A percentile compares a stretch with the other conserved stretches of the same genome.
Conservation (phyloP, 2,329 filamentous ascomycete species). For the Fonsecaea pugnacius region DNA sequence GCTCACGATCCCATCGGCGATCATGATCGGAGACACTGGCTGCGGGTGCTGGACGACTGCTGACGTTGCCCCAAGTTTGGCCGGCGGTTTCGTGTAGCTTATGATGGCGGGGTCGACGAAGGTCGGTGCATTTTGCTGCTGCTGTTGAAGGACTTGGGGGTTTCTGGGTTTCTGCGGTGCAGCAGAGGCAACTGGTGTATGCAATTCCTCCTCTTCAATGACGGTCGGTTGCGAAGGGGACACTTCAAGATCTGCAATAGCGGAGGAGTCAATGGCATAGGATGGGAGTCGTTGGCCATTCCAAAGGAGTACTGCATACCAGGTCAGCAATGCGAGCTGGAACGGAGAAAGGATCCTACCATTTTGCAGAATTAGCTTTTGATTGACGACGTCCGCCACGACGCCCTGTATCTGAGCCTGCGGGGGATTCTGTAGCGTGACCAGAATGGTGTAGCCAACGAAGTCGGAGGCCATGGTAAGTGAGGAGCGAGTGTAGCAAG, state of each 20-base stretch:
- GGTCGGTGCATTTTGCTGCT: slow-evolving; percentile 34
- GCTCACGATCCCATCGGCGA: slow-evolving; percentile 38
- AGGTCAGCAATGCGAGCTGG: slow-evolving; percentile 40
- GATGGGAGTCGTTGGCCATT: slow-evolving; percentile 58
- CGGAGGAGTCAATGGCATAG: slow-evolving; percentile 61
- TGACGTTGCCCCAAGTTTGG: slow-evolving; percentile 17
- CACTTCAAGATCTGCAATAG: slow-evolving; percentile 64
- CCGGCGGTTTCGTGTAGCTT: slow-evolving; percentile 59
- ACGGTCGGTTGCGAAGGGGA: slow-evolving; percentile 40
- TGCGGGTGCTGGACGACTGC: slow-evolving; percentile 31
- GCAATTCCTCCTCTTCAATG: slow-evolving; percentile 30
- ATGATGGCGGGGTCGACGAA: slow-evolving; percentile 85
- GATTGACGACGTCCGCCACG: slow-evolving; percentile 71
- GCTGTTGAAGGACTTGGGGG: slow-evolving; percentile 24
- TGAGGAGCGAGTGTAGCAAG: slow-evolving; percentile 1
- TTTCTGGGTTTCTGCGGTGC: slow-evolving; percentile 11
- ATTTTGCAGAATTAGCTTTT: slow-evolving; percentile 71
- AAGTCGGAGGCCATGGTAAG: slow-evolving; percentile 68
- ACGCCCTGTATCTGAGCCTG: slow-evolving; percentile 70
- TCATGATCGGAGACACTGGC: slow-evolving; percentile 40
- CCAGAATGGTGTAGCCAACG: slow-evolving; percentile 74
- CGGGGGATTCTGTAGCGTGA: slow-evolving; percentile 70
- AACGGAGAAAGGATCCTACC: slow-evolving; percentile 56
- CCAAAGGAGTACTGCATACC: slow-evolving; percentile 52
- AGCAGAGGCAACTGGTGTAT: slow-evolving; percentile 27